Percentiles rank a stretch among this genome's conserved stretches.
phyloP scores from a whole-genome alignment of 2,329 filamentous ascomycete genomes.

The Fusarium abutilonis region DNA sequence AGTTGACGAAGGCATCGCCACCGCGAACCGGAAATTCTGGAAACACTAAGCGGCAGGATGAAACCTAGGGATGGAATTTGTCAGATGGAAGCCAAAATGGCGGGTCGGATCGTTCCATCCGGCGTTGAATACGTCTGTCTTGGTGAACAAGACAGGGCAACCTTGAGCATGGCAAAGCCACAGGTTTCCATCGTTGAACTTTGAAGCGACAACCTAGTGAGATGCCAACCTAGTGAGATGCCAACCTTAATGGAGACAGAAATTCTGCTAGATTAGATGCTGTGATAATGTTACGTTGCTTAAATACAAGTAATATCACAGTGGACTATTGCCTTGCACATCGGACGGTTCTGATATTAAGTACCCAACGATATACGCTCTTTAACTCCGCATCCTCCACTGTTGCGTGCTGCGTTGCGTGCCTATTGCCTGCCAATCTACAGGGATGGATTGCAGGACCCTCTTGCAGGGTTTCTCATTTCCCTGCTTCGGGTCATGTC shows the following conservation, averaged over 20 bases:
- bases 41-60: constrained; percentile 34
- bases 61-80: constrained; percentile 18
- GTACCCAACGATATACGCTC: constrained; percentile 8
- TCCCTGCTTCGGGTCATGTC: constrained; percentile 16
- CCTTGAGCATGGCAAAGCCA: neutral
- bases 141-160: neutral
- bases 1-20: constrained; percentile 10
- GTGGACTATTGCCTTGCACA: constrained; percentile 5
- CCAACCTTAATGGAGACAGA: constrained; percentile 1
- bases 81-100: constrained; percentile 14
- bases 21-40: constrained; percentile 12
- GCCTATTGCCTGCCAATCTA: constrained; percentile 12
- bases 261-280: constrained; percentile 2
- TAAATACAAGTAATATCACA: constrained; percentile 14
- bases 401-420: constrained; percentile 35
- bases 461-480: neutral
- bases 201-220: neutral
- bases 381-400: constrained; percentile 21
- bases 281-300: neutral
- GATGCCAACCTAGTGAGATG: neutral
- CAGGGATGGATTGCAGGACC: constrained; percentile 10
- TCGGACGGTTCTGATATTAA: neutral
- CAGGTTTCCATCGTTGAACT: neutral
- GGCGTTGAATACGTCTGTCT: constrained; percentile 2
- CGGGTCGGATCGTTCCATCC: constrained; percentile 17